These are phyloP conservation scores for Rutstroemia sp. DNA, from an alignment of 2,329 filamentous ascomycete species.

Conservation along the genomic window DNA sequence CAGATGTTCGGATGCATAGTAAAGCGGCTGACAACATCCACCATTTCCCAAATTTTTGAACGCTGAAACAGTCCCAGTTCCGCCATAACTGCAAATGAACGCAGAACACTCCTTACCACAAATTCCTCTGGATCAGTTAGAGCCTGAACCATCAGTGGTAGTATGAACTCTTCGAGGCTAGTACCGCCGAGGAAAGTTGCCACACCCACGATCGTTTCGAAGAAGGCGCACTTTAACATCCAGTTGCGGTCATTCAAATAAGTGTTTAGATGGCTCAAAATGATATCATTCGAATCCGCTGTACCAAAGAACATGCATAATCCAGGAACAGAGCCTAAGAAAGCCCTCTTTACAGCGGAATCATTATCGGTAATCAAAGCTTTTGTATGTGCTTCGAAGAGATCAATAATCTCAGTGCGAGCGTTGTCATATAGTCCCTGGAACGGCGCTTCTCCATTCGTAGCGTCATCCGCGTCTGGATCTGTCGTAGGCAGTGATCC, in stretches of 20 bases:
- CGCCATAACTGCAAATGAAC: constrained; percentile 82
- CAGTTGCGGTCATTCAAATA: constrained; percentile 96
- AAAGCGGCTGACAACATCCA: constrained; percentile 76
- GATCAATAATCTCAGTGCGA: constrained; percentile 70
- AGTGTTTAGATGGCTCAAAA: constrained; percentile 91
- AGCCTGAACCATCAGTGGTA: constrained; percentile 93
- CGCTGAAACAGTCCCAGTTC: constrained; percentile 81
- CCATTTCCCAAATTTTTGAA: constrained; percentile 77
- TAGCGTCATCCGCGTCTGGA: constrained; percentile 69
- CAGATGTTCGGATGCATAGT: constrained; percentile 91
- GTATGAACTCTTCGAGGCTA: constrained; percentile 87
- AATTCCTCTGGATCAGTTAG: constrained; percentile 89
- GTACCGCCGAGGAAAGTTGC: constrained; percentile 83
- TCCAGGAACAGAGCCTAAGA: constrained; percentile 83
- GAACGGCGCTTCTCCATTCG: constrained; percentile 60
- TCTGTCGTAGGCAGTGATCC: constrained; percentile 71
- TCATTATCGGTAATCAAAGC: constrained; percentile 81
- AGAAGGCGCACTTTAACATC: constrained; percentile 94
- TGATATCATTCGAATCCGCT: constrained; percentile 88
- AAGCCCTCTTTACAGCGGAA: constrained; percentile 79
- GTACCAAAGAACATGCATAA: constrained; percentile 94
- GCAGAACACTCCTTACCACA: constrained; percentile 83
- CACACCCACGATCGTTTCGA: constrained; percentile 90
- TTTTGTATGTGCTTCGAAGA: constrained; percentile 86
- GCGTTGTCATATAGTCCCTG: constrained; percentile 83